A percentile compares a stretch with the other conserved stretches of the same genome.
phyloP scores from a whole-genome alignment of 306 rosid species.

The Chamaecrista fasciculata region DNA sequence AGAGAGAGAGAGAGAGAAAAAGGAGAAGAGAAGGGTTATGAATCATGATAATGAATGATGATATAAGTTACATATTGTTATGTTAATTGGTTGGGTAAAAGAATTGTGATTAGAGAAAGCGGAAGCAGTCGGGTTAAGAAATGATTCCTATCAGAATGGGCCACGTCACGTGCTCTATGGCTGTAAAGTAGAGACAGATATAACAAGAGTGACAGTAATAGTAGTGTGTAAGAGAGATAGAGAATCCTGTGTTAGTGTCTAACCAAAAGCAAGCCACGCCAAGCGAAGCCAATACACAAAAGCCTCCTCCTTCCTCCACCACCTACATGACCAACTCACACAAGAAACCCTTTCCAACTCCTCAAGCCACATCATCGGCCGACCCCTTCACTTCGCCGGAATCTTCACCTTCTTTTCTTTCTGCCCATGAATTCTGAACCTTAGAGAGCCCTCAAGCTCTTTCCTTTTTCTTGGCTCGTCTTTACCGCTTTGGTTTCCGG shows the following conservation, averaged over 20 bases:
- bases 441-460: slow-evolving; percentile 26
- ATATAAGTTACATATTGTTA: not conserved
- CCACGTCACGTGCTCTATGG: slow-evolving; percentile 39
- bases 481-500: not conserved
- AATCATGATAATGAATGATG: no score
- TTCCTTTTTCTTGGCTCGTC: slow-evolving; percentile 6
- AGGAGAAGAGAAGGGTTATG: not conserved
- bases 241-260: not conserved
- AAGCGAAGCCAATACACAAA: no score
- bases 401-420: slow-evolving; percentile 8
- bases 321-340: not conserved
- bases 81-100: no score
- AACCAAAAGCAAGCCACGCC: slow-evolving; percentile 26
- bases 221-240: slow-evolving; percentile 2
- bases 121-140: not conserved
- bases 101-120: not conserved
- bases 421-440: slow-evolving; percentile 27
- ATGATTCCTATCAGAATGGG: slow-evolving; percentile 21
- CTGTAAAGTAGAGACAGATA: slow-evolving; percentile 43
- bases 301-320: not conserved
- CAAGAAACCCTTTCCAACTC: slow-evolving; percentile 31
- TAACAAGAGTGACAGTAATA: slow-evolving; percentile 28
- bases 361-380: slow-evolving; percentile 31
- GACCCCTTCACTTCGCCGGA: slow-evolving; percentile 37
- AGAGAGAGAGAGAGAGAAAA: not conserved